A percentile compares a stretch with the other conserved stretches of the same genome.
These are phyloP conservation scores for Blastobotrys malaysiensis DNA, from an alignment of 1,139 yeast genomes.

Conservation along the genomic window DNA sequence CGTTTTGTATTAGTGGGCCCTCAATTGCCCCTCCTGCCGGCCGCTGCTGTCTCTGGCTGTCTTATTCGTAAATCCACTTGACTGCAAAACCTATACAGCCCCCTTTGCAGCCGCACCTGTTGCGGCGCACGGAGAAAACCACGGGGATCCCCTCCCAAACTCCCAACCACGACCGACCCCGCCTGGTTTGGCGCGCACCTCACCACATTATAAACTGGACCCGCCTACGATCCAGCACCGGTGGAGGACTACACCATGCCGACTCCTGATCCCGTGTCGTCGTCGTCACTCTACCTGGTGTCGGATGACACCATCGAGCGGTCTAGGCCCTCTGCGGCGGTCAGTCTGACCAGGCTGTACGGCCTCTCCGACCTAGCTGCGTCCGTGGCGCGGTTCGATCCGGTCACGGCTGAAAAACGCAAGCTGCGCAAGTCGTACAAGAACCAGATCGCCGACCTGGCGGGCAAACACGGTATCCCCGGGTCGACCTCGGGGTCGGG, in stretches of 20 bases:
- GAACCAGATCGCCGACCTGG: constrained; percentile 79
- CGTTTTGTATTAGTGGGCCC: too few relatives aligned
- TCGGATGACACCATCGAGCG: constrained; percentile 11
- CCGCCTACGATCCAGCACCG: neutral
- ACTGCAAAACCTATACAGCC: too few relatives aligned
- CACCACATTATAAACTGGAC: neutral
- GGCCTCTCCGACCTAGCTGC: constrained; percentile 63
- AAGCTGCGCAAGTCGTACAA: constrained; percentile 90
- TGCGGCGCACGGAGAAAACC: neutral
- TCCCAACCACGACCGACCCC: neutral
- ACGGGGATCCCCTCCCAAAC: neutral
- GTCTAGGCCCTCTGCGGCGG: constrained; percentile 58
- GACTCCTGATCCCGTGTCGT: neutral
- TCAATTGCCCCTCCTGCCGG: too few relatives aligned
- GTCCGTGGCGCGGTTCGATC: constrained; percentile 81
- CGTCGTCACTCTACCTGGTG: neutral
- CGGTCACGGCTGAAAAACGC: constrained; percentile 85
- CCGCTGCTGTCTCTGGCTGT: too few relatives aligned
- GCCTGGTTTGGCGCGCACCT: too few relatives aligned
- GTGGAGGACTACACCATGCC: neutral
- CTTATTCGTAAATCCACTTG: too few relatives aligned
- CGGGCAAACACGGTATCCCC: constrained; percentile 65
- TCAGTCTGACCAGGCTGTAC: constrained; percentile 64
- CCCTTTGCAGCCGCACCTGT: neutral
- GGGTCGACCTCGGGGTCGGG: constrained; percentile 34